These are phyloP conservation scores for Arxiozyma slooffiae DNA, from an alignment of 1,139 yeast genomes.

Conservation along the genomic window DNA sequence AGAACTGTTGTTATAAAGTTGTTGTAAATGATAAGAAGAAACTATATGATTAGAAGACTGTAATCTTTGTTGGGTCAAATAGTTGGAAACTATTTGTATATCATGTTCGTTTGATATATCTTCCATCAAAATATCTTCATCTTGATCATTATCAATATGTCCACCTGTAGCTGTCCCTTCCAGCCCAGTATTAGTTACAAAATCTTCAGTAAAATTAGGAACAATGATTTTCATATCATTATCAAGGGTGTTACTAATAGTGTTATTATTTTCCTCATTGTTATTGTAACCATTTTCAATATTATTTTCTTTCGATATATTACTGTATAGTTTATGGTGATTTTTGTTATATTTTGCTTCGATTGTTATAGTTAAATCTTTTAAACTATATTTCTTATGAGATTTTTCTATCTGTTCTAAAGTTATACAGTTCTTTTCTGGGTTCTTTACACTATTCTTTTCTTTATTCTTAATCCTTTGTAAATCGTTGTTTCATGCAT, in stretches of 20 bases:
- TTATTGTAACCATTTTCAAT: neutral
- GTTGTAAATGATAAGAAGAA: neutral
- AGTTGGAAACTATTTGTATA: constrained; percentile 39
- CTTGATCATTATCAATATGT: constrained; percentile 11
- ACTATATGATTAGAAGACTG: neutral
- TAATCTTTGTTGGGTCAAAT: constrained; percentile 29
- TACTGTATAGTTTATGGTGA: neutral
- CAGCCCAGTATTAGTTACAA: neutral
- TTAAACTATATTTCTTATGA: constrained; percentile 3
- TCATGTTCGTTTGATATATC: constrained; percentile 42
- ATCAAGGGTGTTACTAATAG: neutral
- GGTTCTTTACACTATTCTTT: neutral
- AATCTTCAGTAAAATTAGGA: neutral
- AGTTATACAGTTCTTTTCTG: neutral
- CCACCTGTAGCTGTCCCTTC: neutral
- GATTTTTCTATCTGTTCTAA: neutral
- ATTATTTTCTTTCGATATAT: neutral
- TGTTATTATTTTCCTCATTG: neutral
- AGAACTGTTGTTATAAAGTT: neutral
- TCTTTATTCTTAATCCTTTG: neutral
- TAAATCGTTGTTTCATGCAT: neutral
- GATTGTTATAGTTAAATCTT: neutral
- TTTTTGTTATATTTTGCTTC: neutral
- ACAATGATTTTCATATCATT: neutral
- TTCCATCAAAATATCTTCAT: constrained; percentile 43